These are phyloP conservation scores for Puccinia horiana DNA, from an alignment of 1,284 basidiomycete genomes.

Conservation along the genomic window DNA sequence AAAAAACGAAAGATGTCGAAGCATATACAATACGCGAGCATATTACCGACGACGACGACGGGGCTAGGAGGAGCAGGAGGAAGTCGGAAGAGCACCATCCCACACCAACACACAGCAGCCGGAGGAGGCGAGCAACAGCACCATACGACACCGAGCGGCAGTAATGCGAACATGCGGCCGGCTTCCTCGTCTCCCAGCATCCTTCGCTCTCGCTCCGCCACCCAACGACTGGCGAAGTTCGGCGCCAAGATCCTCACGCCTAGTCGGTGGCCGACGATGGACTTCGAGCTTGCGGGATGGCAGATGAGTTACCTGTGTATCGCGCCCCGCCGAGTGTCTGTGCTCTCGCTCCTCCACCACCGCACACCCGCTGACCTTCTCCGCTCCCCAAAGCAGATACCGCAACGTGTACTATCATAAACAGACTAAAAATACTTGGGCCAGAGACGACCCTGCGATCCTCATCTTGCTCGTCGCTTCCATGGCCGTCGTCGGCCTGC, in stretches of 20 bases:
- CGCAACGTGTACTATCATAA: slow-evolving; percentile 89
- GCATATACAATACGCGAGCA: no score
- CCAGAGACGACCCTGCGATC: slow-evolving; percentile 90
- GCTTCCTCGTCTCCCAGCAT: no score
- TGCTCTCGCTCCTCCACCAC: slow-evolving; percentile 51
- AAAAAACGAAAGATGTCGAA: no score
- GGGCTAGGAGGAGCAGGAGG: no score
- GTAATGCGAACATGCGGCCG: no score
- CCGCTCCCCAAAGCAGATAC: no score
- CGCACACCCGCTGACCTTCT: no score
- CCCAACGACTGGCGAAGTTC: not conserved
- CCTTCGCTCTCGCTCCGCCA: not conserved
- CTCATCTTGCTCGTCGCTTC: slow-evolving; percentile 73
- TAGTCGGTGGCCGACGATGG: slow-evolving; percentile 60
- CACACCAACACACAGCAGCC: no score
- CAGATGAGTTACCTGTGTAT: slow-evolving; percentile 87
- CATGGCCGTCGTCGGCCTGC: slow-evolving; percentile 69
- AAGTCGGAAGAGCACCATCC: no score
- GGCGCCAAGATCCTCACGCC: slow-evolving; percentile 26
- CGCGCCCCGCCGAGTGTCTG: slow-evolving; percentile 84
- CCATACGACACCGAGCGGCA: no score
- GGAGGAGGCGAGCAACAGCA: no score
- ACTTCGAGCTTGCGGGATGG: slow-evolving; percentile 92
- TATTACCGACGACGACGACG: no score
- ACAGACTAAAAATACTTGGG: slow-evolving; percentile 98